Conservation (phyloP, 179 eudicot genomes). For the Carnegiea gigantea region DNA sequence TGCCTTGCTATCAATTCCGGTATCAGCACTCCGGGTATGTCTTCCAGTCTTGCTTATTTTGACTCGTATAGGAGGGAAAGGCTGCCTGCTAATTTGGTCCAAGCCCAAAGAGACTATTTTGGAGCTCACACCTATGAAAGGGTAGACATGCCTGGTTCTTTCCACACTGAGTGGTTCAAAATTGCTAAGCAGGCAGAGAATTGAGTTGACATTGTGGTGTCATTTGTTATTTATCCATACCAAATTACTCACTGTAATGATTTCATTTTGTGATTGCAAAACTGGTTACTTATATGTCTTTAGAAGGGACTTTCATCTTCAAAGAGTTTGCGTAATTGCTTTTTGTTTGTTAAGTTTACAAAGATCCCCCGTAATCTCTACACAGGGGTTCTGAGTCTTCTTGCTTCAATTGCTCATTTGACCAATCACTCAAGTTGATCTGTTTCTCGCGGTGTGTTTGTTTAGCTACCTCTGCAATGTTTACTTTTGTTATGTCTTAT, state of each 20-base stretch:
- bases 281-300: background rate
- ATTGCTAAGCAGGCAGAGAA: conserved; percentile 63
- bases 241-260: background rate
- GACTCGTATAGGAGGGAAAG: conserved; percentile 84
- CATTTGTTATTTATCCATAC: background rate
- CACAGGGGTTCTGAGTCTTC: too few relatives aligned
- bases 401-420: background rate
- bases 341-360: too few relatives aligned
- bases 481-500: background rate
- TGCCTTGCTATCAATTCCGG: conserved; percentile 78
- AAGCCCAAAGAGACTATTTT: conserved; percentile 93
- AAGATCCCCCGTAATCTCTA: too few relatives aligned
- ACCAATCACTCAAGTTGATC: background rate
- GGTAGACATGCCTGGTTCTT: conserved; percentile 67
- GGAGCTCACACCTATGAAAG: conserved; percentile 97
- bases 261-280: conserved; percentile 8
- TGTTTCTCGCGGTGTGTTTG: too few relatives aligned
- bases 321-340: background rate
- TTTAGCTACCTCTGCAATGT: background rate
- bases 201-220: conserved; percentile 29
- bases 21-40: conserved; percentile 89
- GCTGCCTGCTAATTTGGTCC: conserved; percentile 85
- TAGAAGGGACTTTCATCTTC: conserved; percentile 1
- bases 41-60: conserved; percentile 89
- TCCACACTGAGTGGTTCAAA: conserved; percentile 97